Base-by-base conservation (phyloP, 2,329 filamentous ascomycete species). In the Colletotrichum endophyticum region DNA sequence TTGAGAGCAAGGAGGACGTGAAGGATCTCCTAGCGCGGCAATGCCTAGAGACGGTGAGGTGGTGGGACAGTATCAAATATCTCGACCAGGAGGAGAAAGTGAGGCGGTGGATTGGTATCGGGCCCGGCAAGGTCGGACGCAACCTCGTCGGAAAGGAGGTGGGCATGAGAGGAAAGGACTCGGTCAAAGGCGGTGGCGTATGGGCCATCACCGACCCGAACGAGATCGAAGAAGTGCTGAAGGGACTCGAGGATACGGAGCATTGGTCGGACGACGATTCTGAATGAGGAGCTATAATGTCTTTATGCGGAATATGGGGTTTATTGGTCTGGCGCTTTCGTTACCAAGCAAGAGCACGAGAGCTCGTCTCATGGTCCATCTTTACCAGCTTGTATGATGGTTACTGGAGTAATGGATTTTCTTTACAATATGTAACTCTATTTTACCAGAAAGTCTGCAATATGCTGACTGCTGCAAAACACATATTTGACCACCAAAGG, bases 101-200 rank as follows among this genome's bases (percentile, higher is more conserved):
- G 22, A 90, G 93, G 80, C 89, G 96, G 72, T 98, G 96, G 94
- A 91, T 99, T 66, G 96, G 96, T 59, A 95, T 99, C 78, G 96
- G 96, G 1, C 96, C 96, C 0, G 96, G 96, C 7, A 98, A 98
- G 84, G 96, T 99, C 3, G 96, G 96, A 1, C 90, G 96, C 73
- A 98, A 98, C 83, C 88, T 99, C 9, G 96, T 99, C 2, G 96
- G 96, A 15, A 98, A 98, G 85, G 96, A 98, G 85, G 96, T 98
- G 5, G 96, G 96, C 12, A 96, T 97, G 92, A 91, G 92, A 66
- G 92, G 92, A 27, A 92, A 94, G 81, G 95, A 97, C 72, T 87
- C 91, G 19, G 91, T 96, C 66, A 98, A 96, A 83, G 96, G 96
- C 3, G 96, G 96, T 66, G 96, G 96, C 3, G 96, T 98, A 0